Evolutionary conservation across 164 flowering plant genomes (phyloP).

Genomic region (Magnolia kwangsiensis): DNA sequence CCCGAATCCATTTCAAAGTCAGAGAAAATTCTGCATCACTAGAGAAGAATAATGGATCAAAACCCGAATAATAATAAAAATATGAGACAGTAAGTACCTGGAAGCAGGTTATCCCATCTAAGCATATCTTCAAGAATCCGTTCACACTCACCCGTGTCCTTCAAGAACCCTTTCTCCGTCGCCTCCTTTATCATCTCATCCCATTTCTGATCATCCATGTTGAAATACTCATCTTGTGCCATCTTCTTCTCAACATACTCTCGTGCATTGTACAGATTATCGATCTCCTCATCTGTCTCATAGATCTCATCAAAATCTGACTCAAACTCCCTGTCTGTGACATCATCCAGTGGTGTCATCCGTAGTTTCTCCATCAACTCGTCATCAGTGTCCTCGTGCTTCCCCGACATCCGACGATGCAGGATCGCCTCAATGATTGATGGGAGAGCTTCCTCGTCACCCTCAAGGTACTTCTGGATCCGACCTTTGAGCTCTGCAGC

Average conservation of each 20-base stretch:
- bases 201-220: conserved; percentile 78
- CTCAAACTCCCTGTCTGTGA: conserved; percentile 53
- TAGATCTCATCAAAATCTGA: conserved; percentile 53
- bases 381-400: conserved; percentile 76
- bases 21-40: neutral
- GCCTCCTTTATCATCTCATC: conserved; percentile 72
- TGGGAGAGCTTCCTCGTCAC: conserved; percentile 53
- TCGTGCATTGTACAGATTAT: conserved; percentile 60
- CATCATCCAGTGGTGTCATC: conserved; percentile 42
- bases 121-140: conserved; percentile 81
- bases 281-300: conserved; percentile 77
- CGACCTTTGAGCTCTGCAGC: conserved; percentile 42
- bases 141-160: conserved; percentile 73
- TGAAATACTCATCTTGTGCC: conserved; percentile 51
- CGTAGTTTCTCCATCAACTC: conserved; percentile 55
- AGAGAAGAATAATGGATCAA: neutral
- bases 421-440: conserved; percentile 54
- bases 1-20: neutral
- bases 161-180: conserved; percentile 49
- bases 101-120: conserved; percentile 89
- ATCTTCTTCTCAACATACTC: conserved; percentile 50
- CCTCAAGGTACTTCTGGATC: conserved; percentile 57
- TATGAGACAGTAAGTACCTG: conserved; percentile 43
- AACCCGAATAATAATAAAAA: neutral
- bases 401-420: conserved; percentile 42